phyloP scores from a whole-genome alignment of 2,329 filamentous ascomycete genomes.

The Botrytis sinoallii region DNA sequence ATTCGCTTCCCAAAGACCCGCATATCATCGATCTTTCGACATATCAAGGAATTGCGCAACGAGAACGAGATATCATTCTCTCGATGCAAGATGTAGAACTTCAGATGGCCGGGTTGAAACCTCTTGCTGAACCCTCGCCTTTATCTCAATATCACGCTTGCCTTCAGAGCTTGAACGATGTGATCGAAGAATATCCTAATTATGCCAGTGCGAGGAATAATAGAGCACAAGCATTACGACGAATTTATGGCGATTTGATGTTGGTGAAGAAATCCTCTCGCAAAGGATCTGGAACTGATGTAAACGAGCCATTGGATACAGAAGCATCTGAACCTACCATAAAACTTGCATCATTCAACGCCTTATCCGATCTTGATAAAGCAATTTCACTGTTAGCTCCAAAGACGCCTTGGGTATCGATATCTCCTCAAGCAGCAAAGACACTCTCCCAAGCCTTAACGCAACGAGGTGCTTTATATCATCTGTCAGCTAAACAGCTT shows the following conservation, averaged over 20 bases:
- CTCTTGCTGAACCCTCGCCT: slow-evolving; percentile 32
- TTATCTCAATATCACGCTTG: slow-evolving; percentile 47
- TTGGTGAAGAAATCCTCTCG: neutral
- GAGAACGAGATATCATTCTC: slow-evolving; percentile 53
- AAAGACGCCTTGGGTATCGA: slow-evolving; percentile 45
- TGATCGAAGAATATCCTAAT: slow-evolving; percentile 56
- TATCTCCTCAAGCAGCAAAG: slow-evolving; percentile 63
- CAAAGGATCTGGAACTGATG: neutral
- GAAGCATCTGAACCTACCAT: slow-evolving; percentile 44
- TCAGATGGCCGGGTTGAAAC: slow-evolving; percentile 40
- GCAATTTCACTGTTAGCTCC: slow-evolving; percentile 61
- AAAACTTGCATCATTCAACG: slow-evolving; percentile 42
- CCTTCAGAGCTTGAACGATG: slow-evolving; percentile 48
- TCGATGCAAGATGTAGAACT: slow-evolving; percentile 55
- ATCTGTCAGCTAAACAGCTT: slow-evolving; percentile 50
- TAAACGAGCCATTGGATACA: slow-evolving; percentile 31
- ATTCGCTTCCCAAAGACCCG: slow-evolving; percentile 52
- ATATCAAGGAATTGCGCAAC: slow-evolving; percentile 50
- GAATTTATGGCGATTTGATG: slow-evolving; percentile 56
- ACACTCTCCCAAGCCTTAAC: slow-evolving; percentile 69
- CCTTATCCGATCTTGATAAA: slow-evolving; percentile 53
- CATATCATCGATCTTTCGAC: slow-evolving; percentile 49
- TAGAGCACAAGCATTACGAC: slow-evolving; percentile 63
- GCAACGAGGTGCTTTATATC: slow-evolving; percentile 65
- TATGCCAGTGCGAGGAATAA: slow-evolving; percentile 77